phyloP scores from a whole-genome alignment of 140 eudicot species.

The Flaveria floridana region DNA sequence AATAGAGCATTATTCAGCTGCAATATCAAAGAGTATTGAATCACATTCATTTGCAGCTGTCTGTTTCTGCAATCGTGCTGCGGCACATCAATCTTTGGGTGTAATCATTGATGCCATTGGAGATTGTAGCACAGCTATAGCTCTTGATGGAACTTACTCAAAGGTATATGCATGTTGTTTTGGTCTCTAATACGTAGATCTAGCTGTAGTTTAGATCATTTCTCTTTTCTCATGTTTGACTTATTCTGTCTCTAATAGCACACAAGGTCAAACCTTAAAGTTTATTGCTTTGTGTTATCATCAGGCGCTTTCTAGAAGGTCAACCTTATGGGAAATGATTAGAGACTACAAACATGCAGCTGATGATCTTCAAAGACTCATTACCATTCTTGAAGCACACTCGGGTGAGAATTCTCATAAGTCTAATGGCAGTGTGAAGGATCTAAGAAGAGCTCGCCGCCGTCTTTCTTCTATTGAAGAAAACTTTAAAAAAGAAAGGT shows the following conservation, averaged over 20 bases:
- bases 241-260: background rate
- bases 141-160: constrained; percentile 68
- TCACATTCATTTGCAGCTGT: constrained; percentile 89
- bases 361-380: constrained; percentile 58
- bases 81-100: constrained; percentile 84
- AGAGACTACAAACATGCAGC: constrained; percentile 87
- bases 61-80: constrained; percentile 96
- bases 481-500: constrained; percentile 53
- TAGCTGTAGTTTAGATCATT: background rate
- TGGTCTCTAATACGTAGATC: constrained; percentile 8
- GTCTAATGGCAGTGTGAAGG: constrained; percentile 57
- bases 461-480: constrained; percentile 63
- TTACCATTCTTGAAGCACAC: constrained; percentile 57
- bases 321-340: constrained; percentile 88
- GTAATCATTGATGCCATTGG: constrained; percentile 86
- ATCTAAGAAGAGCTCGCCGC: constrained; percentile 59
- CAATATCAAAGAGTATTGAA: constrained; percentile 70
- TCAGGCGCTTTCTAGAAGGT: constrained; percentile 91
- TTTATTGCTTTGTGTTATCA: constrained; percentile 22
- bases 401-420: constrained; percentile 45
- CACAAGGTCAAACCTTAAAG: background rate
- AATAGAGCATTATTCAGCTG: constrained; percentile 77
- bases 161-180: constrained; percentile 52
- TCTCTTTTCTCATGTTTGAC: constrained; percentile 12
- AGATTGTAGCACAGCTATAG: constrained; percentile 91